Conservation (phyloP, 2,329 filamentous ascomycete species). For the Tolypocladium pustulatum region DNA sequence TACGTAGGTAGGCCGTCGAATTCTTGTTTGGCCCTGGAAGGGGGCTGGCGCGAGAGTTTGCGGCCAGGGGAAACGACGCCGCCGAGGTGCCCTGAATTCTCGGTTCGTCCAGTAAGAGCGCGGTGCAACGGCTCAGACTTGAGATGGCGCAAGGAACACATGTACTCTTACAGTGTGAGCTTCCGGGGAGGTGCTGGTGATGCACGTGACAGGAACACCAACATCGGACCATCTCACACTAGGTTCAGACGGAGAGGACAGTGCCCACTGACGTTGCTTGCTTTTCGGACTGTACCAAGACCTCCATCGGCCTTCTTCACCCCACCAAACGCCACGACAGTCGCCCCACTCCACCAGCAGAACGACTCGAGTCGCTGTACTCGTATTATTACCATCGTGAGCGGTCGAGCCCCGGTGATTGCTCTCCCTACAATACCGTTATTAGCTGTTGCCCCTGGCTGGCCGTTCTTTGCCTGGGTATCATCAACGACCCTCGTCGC, state of each 20-base stretch:
- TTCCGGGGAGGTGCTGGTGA: rapidly evolving
- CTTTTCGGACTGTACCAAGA: background rate
- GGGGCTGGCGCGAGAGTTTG: background rate
- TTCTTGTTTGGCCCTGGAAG: background rate
- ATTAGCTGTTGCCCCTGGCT: background rate
- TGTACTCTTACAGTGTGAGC: background rate
- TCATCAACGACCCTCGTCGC: background rate
- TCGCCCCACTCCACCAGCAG: background rate
- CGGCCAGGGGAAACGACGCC: background rate
- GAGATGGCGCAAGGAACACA: background rate
- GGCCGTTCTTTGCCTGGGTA: background rate
- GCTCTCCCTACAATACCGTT: background rate
- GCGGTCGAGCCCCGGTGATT: background rate
- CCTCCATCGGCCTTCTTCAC: background rate
- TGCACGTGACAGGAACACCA: background rate
- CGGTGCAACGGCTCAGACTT: background rate
- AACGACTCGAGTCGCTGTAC: background rate
- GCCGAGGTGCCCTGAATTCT: background rate
- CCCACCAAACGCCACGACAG: background rate
- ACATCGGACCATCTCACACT: too few species aligned
- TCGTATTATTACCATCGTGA: slow-evolving; percentile 1
- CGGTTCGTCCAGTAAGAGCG: background rate
- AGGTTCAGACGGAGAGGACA: background rate
- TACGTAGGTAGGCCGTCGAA: background rate
- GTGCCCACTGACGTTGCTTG: background rate